Evolutionary conservation across 192 early-diverging fungal species (phyloP).

Genomic region (Phycomyces blakesleeanus): DNA sequence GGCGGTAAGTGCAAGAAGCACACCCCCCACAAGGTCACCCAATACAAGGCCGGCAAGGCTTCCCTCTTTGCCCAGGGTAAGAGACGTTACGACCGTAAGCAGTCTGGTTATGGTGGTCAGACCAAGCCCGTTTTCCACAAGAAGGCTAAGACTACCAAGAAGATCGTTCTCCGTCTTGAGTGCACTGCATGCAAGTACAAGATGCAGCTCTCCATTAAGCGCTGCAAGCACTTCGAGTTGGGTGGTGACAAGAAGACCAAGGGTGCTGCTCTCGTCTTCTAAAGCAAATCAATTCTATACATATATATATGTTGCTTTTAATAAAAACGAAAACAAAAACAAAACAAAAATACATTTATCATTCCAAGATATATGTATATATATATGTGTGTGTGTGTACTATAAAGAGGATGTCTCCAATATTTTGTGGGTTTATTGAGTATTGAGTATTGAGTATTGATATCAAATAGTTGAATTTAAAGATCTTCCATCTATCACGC

Average conservation of each 20-base stretch:
- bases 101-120: constrained; percentile 99
- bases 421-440: too few species aligned
- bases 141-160: constrained; percentile 99
- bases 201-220: constrained; percentile 96
- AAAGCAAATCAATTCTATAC: constrained; percentile 29
- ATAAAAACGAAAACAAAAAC: constrained; percentile 5
- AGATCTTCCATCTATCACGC: too few species aligned
- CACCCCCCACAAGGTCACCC: constrained; percentile 99
- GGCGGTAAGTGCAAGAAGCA: constrained; percentile 96
- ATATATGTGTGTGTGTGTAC: too few species aligned
- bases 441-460: too few species aligned
- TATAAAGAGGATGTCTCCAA: too few species aligned
- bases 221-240: constrained; percentile 99
- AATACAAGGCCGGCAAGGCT: constrained; percentile 99
- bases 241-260: constrained; percentile 98
- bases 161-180: constrained; percentile 98
- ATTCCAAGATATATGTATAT: too few species aligned
- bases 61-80: constrained; percentile 99
- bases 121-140: constrained; percentile 99
- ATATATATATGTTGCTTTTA: constrained; percentile 1
- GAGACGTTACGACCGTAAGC: constrained; percentile 69
- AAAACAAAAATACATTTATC: not conserved
- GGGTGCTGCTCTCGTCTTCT: constrained; percentile 89
- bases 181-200: constrained; percentile 99
- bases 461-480: too few species aligned